Percentiles rank a stretch among this genome's conserved stretches.
Evolutionary conservation across 1,284 basidiomycete species (phyloP).

Genomic region (Fomes fomentarius): DNA sequence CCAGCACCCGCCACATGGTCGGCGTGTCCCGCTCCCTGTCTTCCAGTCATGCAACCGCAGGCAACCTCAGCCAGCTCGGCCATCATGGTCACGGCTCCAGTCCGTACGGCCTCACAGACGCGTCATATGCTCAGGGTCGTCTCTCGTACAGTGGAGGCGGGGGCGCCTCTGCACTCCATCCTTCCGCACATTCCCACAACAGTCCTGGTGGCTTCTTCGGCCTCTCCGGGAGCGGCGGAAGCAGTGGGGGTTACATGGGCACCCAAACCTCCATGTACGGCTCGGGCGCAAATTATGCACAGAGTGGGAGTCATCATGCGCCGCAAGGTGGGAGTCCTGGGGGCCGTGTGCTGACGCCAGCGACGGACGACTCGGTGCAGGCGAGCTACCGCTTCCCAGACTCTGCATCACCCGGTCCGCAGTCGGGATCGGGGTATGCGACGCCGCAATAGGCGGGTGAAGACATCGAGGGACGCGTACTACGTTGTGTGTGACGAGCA

Average conservation of each 20-base stretch:
- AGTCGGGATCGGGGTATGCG: constrained; percentile 39
- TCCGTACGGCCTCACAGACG: constrained; percentile 27
- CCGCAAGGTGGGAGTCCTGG: constrained; percentile 27
- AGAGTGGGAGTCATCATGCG: constrained; percentile 25
- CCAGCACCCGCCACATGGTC: constrained; percentile 34
- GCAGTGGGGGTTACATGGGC: constrained; percentile 27
- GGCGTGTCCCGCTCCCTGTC: constrained; percentile 33
- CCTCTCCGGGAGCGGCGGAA: constrained; percentile 26
- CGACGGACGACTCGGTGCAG: constrained; percentile 26
- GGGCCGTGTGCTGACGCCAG: constrained; percentile 30
- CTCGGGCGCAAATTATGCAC: constrained; percentile 24
- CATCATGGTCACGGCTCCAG: constrained; percentile 30
- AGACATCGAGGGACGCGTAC: background rate
- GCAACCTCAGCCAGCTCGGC: constrained; percentile 24
- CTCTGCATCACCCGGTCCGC: constrained; percentile 33
- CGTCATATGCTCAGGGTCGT: constrained; percentile 26
- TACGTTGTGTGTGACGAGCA: background rate
- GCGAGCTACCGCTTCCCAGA: constrained; percentile 33
- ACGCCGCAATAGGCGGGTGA: constrained; percentile 30
- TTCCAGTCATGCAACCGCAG: constrained; percentile 31
- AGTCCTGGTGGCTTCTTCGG: constrained; percentile 27
- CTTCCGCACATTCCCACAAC: constrained; percentile 24
- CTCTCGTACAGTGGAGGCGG: constrained; percentile 25
- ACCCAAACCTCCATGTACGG: constrained; percentile 26
- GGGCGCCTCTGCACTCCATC: constrained; percentile 25